Base-by-base conservation (phyloP, 2,329 filamentous ascomycete genomes). In the Monosporascus sp. region DNA sequence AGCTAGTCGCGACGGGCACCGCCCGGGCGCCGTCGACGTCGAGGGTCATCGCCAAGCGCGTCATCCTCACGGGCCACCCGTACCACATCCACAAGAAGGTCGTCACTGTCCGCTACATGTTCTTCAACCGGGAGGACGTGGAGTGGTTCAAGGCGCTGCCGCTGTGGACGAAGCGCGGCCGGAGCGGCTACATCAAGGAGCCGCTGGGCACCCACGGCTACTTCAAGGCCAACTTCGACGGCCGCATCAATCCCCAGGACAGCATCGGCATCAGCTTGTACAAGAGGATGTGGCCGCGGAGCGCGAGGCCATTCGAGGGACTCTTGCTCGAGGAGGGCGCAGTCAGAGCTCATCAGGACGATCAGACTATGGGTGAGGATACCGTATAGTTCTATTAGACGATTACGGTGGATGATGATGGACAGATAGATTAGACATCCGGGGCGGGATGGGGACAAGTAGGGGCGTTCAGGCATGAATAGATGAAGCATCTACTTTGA, bases 71-170 rank as follows among this genome's bases (percentile, higher is more conserved):
- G 0, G 95, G 94, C 17, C 93, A 99, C 68, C 94, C 95, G 0
- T 97, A 91, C 80, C 96, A 99, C 76, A 99, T 99, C 70, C 91
- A 99, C 83, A 97, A 96, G 81, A 91, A 88, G 72, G 79, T 99
- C 24, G 94, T 99, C 55, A 99, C 95, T 1, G 87, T 99, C 47
- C 87, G 94, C 31, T 99, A 99, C 81, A 99, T 99, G 95, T 99
- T 99, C 81, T 99, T 99, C 84, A 95, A 93, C 77, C 79, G 88
- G 48, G 90, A 93, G 65, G 95, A 99, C 60, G 90, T 99, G 35
- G 85, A 89, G 61, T 99, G 94, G 92, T 99, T 97, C 82, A 96
- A 96, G 77, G 93, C 93, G 1, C 71, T 99, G 68, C 93, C 94
- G 55, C 74, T 99, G 58, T 99, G 93, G 92, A 99, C 94, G 5